phyloP scores from a whole-genome alignment of 2,329 filamentous ascomycete genomes.

The Endoconidiophora polonica region DNA sequence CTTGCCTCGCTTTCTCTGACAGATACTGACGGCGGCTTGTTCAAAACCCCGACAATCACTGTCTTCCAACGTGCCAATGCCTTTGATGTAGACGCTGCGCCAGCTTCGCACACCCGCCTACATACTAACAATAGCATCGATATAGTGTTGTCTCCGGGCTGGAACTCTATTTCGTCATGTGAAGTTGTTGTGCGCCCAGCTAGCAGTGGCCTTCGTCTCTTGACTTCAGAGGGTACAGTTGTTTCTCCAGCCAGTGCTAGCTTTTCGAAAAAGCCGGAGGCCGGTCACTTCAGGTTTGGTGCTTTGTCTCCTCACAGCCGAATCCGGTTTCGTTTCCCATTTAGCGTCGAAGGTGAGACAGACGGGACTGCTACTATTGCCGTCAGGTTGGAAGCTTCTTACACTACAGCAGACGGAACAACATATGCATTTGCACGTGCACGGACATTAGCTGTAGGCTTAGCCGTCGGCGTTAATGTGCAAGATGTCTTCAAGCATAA shows the following conservation, averaged over 20 bases:
- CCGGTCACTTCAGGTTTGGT: constrained; percentile 35
- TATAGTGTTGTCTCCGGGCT: constrained; percentile 53
- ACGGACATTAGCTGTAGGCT: constrained; percentile 49
- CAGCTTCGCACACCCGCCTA: constrained; percentile 58
- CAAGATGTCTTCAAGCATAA: constrained; percentile 85
- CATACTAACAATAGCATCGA: constrained; percentile 66
- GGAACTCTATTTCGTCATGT: constrained; percentile 48
- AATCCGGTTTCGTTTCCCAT: constrained; percentile 54
- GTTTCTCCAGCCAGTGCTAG: constrained; percentile 21
- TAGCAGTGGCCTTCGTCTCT: constrained; percentile 47
- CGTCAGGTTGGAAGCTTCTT: constrained; percentile 59
- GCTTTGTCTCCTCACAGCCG: constrained; percentile 27
- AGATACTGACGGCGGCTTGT: constrained; percentile 31
- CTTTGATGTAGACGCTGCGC: constrained; percentile 49
- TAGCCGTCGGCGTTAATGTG: constrained; percentile 87
- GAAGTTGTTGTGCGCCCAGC: constrained; percentile 46
- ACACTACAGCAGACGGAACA: constrained; percentile 47
- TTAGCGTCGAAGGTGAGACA: constrained; percentile 59
- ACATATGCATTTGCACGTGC: constrained; percentile 45
- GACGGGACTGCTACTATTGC: constrained; percentile 38
- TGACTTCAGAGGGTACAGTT: constrained; percentile 42
- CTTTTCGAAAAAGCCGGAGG: constrained; percentile 33
- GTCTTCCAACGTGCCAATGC: constrained; percentile 55
- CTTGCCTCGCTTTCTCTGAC: constrained; percentile 34
- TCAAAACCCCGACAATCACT: constrained; percentile 46